Evolutionary conservation across 352 stramenopile species (phyloP).

Genomic region (Phytophthora pini): DNA sequence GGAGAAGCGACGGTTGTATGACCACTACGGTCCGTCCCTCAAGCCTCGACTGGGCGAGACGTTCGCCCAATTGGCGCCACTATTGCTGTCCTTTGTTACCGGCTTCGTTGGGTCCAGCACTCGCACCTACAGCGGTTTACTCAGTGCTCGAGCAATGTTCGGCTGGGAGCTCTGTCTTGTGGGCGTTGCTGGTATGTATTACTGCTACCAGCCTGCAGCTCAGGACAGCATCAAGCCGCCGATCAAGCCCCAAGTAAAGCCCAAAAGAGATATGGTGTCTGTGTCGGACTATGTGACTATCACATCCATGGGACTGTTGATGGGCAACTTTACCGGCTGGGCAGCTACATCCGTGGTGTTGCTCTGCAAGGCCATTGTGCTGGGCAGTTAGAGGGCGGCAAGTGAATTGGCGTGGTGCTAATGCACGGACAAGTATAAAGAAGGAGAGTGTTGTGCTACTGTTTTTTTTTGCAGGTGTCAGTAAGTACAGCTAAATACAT

Average conservation of each 20-base stretch:
- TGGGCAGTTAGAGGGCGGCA: slow-evolving; percentile 30
- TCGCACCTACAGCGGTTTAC: slow-evolving; percentile 41
- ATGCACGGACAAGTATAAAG: slow-evolving; percentile 24
- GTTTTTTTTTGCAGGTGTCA: slow-evolving; percentile 12
- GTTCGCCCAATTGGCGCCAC: slow-evolving; percentile 64
- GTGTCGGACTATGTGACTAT: slow-evolving; percentile 78
- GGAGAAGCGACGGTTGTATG: slow-evolving; percentile 78
- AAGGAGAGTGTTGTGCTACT: slow-evolving; percentile 2
- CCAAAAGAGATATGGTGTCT: slow-evolving; percentile 59
- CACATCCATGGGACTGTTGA: slow-evolving; percentile 60
- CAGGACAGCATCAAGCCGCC: slow-evolving; percentile 19
- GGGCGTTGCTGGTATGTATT: slow-evolving; percentile 65
- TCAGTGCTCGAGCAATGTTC: slow-evolving; percentile 41
- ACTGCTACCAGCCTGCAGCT: slow-evolving; percentile 43
- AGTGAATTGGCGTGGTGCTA: slow-evolving; percentile 11
- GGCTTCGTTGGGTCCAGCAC: slow-evolving; percentile 58
- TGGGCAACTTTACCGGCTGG: slow-evolving; percentile 72
- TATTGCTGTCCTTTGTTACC: slow-evolving; percentile 67
- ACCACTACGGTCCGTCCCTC: slow-evolving; percentile 71
- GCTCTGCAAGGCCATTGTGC: slow-evolving; percentile 62
- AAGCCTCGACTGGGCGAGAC: slow-evolving; percentile 70
- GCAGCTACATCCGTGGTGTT: slow-evolving; percentile 55
- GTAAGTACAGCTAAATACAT: too few species aligned
- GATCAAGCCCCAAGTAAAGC: slow-evolving; percentile 20
- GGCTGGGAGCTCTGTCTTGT: slow-evolving; percentile 60